Evolutionary conservation across 2,329 filamentous ascomycete genomes (phyloP), one percentile per base, ranked within the genome.

Genomic region (Aspergillus sclerotialis): DNA sequence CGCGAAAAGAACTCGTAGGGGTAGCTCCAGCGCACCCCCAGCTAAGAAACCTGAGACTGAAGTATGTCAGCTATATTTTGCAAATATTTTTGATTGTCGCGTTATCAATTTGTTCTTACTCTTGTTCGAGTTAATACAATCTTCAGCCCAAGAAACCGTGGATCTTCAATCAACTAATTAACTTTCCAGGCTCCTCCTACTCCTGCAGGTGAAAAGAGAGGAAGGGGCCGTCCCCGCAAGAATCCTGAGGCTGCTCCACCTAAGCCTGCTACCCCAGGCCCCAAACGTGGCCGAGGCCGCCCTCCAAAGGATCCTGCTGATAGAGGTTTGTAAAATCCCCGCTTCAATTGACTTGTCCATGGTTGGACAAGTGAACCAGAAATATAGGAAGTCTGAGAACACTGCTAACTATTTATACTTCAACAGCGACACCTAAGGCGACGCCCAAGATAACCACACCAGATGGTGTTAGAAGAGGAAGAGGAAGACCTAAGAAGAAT

Each of bases 201-300:
- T 12, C 41, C 46, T 33, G 50, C 47, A 5, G 48, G 42, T 14
- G 56, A 56, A 30, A 58, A 56, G 37, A 48, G 52, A 39, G 53
- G 51, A 29, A 54, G 56, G 32, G 56, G 56, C 33, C 56, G 56
- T 16, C 56, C 56, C n/a, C 49, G 56, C 32, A 58, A 58, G 34
- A 49, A 49, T 23, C 52, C 55, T 6, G 45, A 45, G n/a, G 47
- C 42, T 5, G 32, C 38, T 11, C 38, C 33, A 3, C 48, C 52
- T 7, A 49, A 50, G 35, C 42, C 48, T 7, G 30, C 42, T 33
- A 10, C 19, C 19, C 42, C 49, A n/a, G 50, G 49, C 9, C 52
- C 54, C 27, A 58, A 56, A 36, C 51, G 56, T 29, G 55, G 55
- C 10, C 53, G 56, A 25, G 55, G 56, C 21, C 55, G 55, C 33